phyloP scores from a whole-genome alignment of 2,329 filamentous ascomycete genomes.

The Colletotrichum ledebouriae region DNA sequence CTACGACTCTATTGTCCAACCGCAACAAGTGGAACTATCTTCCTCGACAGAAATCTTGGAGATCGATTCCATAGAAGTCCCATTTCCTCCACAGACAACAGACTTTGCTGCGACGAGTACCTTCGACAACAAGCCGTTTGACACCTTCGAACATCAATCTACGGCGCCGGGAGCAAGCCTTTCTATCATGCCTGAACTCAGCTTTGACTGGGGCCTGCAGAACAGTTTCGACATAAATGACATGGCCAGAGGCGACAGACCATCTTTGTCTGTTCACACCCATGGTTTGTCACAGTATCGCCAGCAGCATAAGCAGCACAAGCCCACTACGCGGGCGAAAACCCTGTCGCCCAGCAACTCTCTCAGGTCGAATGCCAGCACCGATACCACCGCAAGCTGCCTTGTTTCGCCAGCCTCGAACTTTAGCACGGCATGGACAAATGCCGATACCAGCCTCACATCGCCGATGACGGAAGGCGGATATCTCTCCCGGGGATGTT shows the following conservation, averaged over 20 bases:
- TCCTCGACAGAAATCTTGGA: conserved; percentile 66
- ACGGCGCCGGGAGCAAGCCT: conserved; percentile 1
- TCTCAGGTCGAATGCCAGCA: conserved; percentile 60
- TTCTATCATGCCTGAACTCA: conserved; percentile 33
- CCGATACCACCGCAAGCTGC: conserved; percentile 55
- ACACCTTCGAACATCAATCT: not conserved
- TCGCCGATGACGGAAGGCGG: conserved; percentile 59
- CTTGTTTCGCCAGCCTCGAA: conserved; percentile 63
- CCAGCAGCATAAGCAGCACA: conserved; percentile 46
- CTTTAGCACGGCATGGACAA: conserved; percentile 58
- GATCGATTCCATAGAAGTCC: conserved; percentile 63
- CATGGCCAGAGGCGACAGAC: conserved; percentile 46
- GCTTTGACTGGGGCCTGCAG: conserved; percentile 32
- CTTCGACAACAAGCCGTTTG: not conserved
- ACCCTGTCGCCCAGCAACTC: conserved; percentile 62
- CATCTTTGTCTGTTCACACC: conserved; percentile 57
- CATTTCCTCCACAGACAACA: conserved; percentile 36
- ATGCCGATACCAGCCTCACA: conserved; percentile 58
- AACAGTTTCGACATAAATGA: conserved; percentile 41
- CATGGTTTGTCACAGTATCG: conserved; percentile 51
- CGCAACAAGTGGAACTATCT: conserved; percentile 58
- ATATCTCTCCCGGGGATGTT: conserved; percentile 46
- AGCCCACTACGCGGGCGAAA: conserved; percentile 53
- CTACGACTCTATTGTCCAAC: conserved; percentile 58
- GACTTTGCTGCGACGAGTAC: not conserved